A percentile compares a stretch with the other conserved stretches of the same genome.
phyloP scores from a whole-genome alignment of 2,329 filamentous ascomycete genomes.

The Ceratocystis papillata region DNA sequence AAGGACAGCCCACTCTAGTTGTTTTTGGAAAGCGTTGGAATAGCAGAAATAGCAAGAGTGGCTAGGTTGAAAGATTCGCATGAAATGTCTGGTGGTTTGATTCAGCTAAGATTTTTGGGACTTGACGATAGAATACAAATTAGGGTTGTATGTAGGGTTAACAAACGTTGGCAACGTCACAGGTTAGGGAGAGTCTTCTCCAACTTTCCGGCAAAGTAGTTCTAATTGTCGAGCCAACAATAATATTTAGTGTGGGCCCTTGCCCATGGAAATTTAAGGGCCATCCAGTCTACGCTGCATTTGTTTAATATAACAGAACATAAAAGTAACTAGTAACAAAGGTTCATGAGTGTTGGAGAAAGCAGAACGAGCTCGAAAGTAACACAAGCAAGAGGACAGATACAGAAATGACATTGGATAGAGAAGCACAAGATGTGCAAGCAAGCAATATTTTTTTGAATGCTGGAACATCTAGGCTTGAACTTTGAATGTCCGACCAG shows the following conservation, averaged over 20 bases:
- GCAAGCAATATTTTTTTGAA: slow-evolving; percentile 26
- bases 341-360: slow-evolving; percentile 8
- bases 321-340: slow-evolving; percentile 6
- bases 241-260: too few species aligned
- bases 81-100: neutral
- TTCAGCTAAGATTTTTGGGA: neutral
- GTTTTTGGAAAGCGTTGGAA: neutral
- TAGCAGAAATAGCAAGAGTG: neutral
- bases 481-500: slow-evolving; percentile 76
- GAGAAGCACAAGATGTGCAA: slow-evolving; percentile 9
- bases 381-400: slow-evolving; percentile 12
- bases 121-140: neutral
- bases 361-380: slow-evolving; percentile 2
- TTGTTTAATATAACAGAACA: neutral
- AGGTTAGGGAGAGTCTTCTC: neutral
- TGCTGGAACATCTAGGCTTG: slow-evolving; percentile 30
- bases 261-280: too few species aligned
- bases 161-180: neutral
- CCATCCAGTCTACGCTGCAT: neutral
- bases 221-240: neutral
- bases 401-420: slow-evolving; percentile 16
- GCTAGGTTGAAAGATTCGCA: neutral
- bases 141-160: neutral
- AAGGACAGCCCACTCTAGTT: neutral
- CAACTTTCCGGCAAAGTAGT: neutral